Evolutionary conservation across 352 stramenopile genomes (phyloP), one percentile per base, ranked within the genome.

Genomic region (Phytophthora constricta): DNA sequence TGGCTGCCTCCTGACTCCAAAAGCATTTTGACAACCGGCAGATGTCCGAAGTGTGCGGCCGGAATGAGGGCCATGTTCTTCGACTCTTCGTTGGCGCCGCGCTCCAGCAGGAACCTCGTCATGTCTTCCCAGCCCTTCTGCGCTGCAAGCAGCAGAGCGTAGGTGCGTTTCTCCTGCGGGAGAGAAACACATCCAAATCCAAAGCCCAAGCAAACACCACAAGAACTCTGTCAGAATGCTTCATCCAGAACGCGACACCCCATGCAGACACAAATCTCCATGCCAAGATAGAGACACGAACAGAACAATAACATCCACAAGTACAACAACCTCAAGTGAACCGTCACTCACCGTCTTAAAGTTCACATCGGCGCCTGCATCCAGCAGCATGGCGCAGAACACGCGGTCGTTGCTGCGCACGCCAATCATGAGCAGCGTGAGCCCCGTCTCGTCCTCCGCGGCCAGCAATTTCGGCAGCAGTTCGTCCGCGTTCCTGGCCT

Each of bases 61-160:
- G 88, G 88, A 23, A 96, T 94, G 27, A 96, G 79, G 19, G 88
- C 82, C 78, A 92, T 91, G 70, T 93, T 93, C 69, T 91, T 91
- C 8, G 86, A 95, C 47, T 96, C 85, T 52, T 89, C 74, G 58
- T 90, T 93, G 3, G 87, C 86, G 10, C 80, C 82, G 43, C 77
- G 72, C 19, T 87, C 60, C 0, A 96, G 54, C 42, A 96, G 42
- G 37, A 93, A 93, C 51, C 78, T 75, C 11, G 88, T 92, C 65
- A 89, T 86, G 0, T 85, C 77, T 22, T 82, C 73, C 58, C 88
- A 80, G 20, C 88, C 88, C 68, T 95, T 96, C 59, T 96, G 88
- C 2, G 88, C 84, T 5, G 86, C 85, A n/a, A 96, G 74, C 49
- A 95, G 62, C 58, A 96, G 45, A 16, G 88, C 85, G 51, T 88